Evolutionary conservation across 805 yeast genomes (phyloP).

Genomic region (Lachancea fermentati): DNA sequence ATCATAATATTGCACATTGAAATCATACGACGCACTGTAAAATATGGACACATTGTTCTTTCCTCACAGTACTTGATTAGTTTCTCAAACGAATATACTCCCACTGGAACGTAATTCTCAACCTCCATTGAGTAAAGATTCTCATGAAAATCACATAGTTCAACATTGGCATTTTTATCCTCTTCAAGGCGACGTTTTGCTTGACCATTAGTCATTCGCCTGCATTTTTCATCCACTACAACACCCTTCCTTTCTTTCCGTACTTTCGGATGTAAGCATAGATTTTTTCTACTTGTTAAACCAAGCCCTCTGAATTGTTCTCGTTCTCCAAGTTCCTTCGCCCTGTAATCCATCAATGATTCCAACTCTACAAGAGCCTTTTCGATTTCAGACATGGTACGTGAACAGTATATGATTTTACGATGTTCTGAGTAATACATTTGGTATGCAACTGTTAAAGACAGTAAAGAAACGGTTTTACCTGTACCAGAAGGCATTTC

Average conservation of each 20-base stretch:
- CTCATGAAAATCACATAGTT: constrained; percentile 85
- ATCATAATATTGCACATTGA: constrained; percentile 89
- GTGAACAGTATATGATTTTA: constrained; percentile 94
- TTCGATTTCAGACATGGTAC: constrained; percentile 99
- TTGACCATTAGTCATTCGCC: constrained; percentile 90
- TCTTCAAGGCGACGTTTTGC: constrained; percentile 60
- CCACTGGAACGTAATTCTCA: constrained; percentile 81
- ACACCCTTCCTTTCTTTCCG: constrained; percentile 85
- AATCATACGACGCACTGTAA: constrained; percentile 96
- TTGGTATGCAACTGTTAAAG: constrained; percentile 92
- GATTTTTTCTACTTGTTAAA: constrained; percentile 86
- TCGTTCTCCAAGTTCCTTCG: constrained; percentile 72
- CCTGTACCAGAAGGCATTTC: constrained; percentile 99
- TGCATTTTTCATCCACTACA: constrained; percentile 92
- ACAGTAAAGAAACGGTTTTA: constrained; percentile 85
- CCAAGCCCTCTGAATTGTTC: constrained; percentile 96
- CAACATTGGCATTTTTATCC: constrained; percentile 50
- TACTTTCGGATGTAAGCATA: constrained; percentile 86
- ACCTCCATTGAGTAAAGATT: constrained; percentile 83
- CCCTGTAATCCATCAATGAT: constrained; percentile 79
- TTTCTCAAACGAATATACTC: constrained; percentile 91
- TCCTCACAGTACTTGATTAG: constrained; percentile 70
- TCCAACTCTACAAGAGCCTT: constrained; percentile 91
- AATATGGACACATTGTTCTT: constrained; percentile 88
- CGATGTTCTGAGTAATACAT: constrained; percentile 87